Evolutionary conservation across 2,329 filamentous ascomycete species (phyloP), one percentile per base, ranked within the genome.

Genomic region (Thielaviopsis ethacetica): DNA sequence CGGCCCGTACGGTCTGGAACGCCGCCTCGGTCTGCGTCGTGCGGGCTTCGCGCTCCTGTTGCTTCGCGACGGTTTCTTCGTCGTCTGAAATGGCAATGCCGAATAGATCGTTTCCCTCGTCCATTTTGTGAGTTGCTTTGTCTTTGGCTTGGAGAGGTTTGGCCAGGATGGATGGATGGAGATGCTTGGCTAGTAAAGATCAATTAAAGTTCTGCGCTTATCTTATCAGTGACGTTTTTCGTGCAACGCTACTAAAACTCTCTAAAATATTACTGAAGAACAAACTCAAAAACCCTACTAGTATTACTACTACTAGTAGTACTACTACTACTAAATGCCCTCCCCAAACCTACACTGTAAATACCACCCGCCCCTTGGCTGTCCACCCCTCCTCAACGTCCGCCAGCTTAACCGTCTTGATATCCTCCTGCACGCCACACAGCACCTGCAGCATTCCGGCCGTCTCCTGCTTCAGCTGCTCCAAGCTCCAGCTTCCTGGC

Each of bases 1-100:
- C 67, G 4, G 64, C 66, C 65, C 72, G 74, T 2, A 81, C 69
- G 5, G 67, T 69, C 62, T 72, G 72, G 63, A 78, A 81, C 1
- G 73, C 72, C 17, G 71, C 73, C 61, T 80, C 76, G 0, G 77
- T 73, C 65, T 80, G 77, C 19, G 64, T 67, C 10, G 69, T 74
- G 17, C 72, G 68, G 21, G 63, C 60, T 30, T 57, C 59, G 55
- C 67, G 65, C 38, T 66, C 65, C 27, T 67, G 67, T 50, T 68
- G 66, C 60, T 63, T 60, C n/a, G 52, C 53, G 22, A 59, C 55
- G 6, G 66, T 64, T 17, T 65, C 67, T 21, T 70, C 67, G 21
- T 72, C 70, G 55, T 71, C 66, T 19, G 65, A 67, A 47, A 70
- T 63, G 57, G 63, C 63, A 54, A 70, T 69, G 62, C 63, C 65